These are phyloP conservation scores for Ceratobasidium papillatum DNA, from an alignment of 1,284 basidiomycete genomes.

Conservation along the genomic window DNA sequence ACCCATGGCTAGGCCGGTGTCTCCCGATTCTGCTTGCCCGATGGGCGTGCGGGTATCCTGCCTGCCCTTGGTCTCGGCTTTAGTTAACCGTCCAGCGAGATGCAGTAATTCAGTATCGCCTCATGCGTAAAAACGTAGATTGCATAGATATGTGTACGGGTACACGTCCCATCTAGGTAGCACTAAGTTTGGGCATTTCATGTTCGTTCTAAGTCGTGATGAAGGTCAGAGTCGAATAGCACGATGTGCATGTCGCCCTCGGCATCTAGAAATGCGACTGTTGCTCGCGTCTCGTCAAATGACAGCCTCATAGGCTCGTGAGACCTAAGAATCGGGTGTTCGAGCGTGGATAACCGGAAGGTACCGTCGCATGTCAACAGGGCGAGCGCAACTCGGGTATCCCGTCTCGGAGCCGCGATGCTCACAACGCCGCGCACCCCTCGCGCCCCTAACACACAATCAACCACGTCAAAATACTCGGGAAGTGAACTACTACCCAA, in stretches of 20 bases:
- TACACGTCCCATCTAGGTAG: neutral
- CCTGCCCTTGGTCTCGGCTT: constrained; percentile 13
- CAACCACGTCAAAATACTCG: constrained; percentile 6
- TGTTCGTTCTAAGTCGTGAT: neutral
- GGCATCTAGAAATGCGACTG: constrained; percentile 5
- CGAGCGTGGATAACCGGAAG: neutral
- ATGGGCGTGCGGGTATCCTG: constrained; percentile 1
- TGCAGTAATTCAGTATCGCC: neutral
- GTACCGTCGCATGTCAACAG: neutral
- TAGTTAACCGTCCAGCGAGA: neutral
- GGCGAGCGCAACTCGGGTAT: neutral
- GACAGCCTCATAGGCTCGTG: neutral
- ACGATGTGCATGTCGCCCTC: constrained; percentile 7
- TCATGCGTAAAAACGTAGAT: neutral
- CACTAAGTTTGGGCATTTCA: constrained; percentile 12
- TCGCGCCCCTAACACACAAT: constrained; percentile 16
- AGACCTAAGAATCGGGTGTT: neutral
- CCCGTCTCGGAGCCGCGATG: constrained; percentile 22
- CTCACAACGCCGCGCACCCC: constrained; percentile 21
- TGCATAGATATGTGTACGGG: neutral
- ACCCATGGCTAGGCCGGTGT: neutral
- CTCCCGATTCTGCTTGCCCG: constrained; percentile 16
- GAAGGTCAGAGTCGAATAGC: constrained; percentile 14
- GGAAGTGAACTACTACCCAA: constrained; percentile 21
- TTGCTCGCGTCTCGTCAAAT: constrained; percentile 24